Evolutionary conservation across 805 yeast species (phyloP), one percentile per base, ranked within the genome.

Genomic region (Grigorovia yakushimaensis): DNA sequence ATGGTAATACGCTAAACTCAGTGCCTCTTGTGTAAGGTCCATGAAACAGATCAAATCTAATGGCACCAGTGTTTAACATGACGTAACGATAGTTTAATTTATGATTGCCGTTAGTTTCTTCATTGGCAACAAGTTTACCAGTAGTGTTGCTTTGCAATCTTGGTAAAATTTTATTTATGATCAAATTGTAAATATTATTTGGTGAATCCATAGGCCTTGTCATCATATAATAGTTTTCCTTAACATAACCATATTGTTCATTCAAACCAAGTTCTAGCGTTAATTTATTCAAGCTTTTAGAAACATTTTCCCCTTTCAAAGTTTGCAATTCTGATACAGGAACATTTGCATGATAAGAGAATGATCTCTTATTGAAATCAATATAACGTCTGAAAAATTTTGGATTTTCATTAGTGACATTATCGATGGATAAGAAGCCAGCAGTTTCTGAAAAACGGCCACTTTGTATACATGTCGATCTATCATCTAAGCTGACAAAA

Each of bases 391-490:
- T 73, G 37, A 73, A 60, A 51, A 75, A 76, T 1, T 40, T 46
- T 13, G 69, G 65, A n/a, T 50, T 50, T 17, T 40, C 37, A 17
- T 36, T n/a, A 7, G 47, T 47, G 1, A 52, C 23, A 40, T 67
- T 50, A 50, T 73, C 69, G 20, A 88, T 67, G 22, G 94, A 78
- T 11, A 84, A 64, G 74, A 88, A 91, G 0, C 98, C 98, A n/a
- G 85, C 76, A 0, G 98, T 91, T 61, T 91, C 98, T 59, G 95
- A 78, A 61, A 85, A 91, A 44, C 96, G 71, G 0, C 98, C 98
- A 60, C 95, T 85, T 67, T 91, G 95, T n/a, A 91, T 65, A 0
- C 82, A 96, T 0, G 85, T 79, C 21, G 89, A 75, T 43, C 67
- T 68, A 1, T 70, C 66, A 58, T 91, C 98, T 44, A 81, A 70